Evolutionary conservation across 352 stramenopile genomes (phyloP).

Genomic region (Phytophthora kernoviae): DNA sequence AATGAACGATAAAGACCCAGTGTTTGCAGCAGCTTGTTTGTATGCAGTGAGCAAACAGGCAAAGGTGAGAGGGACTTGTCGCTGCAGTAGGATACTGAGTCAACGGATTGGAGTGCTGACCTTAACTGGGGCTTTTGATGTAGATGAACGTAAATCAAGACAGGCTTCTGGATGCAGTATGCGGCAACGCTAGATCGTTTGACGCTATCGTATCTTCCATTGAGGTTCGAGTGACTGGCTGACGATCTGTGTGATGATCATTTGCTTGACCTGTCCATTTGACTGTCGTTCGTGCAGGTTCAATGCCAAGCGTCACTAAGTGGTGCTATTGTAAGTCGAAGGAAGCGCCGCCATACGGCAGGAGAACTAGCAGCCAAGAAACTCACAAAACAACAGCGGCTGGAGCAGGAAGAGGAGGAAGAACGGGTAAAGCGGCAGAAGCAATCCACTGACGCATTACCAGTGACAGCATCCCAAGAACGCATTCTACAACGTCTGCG

Average conservation of each 20-base stretch:
- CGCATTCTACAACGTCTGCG: conserved; percentile 25
- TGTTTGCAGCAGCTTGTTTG: conserved; percentile 71
- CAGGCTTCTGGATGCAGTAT: conserved; percentile 63
- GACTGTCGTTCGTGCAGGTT: conserved; percentile 18
- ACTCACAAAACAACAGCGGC: conserved; percentile 21
- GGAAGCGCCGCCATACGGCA: conserved; percentile 27
- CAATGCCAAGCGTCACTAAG: conserved; percentile 52
- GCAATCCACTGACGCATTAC: conserved; percentile 8
- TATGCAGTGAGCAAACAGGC: conserved; percentile 70
- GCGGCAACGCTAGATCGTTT: conserved; percentile 63
- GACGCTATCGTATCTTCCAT: conserved; percentile 74
- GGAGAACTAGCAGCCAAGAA: conserved; percentile 21
- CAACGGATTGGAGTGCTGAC: not conserved
- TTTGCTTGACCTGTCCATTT: conserved; percentile 1
- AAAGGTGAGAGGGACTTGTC: conserved; percentile 33
- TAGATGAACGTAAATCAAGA: conserved; percentile 65
- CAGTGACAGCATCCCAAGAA: conserved; percentile 23
- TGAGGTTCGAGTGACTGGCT: conserved; percentile 35
- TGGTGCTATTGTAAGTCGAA: conserved; percentile 41
- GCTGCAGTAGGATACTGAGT: not conserved
- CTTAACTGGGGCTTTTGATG: too few relatives aligned
- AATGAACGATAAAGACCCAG: conserved; percentile 48
- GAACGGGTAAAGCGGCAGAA: conserved; percentile 33
- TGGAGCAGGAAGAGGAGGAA: conserved; percentile 32
- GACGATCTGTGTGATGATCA: not conserved